A percentile compares a stretch with the other conserved stretches of the same genome.
These are phyloP conservation scores for Butyriboletus loyo DNA, from an alignment of 768 basidiomycete genomes.

Conservation along the genomic window DNA sequence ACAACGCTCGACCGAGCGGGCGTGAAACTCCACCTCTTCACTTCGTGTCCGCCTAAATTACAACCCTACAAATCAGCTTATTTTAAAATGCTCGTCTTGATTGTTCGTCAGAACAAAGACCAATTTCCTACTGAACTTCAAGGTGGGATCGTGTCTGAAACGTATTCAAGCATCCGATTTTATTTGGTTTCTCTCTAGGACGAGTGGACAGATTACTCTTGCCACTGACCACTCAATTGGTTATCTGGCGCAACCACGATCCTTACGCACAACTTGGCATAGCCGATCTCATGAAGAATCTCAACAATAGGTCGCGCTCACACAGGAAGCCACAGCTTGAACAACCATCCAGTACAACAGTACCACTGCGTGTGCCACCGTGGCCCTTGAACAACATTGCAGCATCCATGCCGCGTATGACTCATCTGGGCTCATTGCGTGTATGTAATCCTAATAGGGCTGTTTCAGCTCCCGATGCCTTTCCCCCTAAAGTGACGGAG, in stretches of 20 bases:
- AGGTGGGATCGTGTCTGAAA: constrained; percentile 15
- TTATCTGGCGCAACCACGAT: constrained; percentile 28
- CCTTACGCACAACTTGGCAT: constrained; percentile 34
- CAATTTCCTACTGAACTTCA: constrained; percentile 26
- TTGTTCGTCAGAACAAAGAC: constrained; percentile 34
- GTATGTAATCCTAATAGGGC: constrained; percentile 8
- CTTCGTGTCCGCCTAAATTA: constrained; percentile 40
- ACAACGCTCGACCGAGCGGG: constrained; percentile 43
- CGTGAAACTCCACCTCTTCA: constrained; percentile 45
- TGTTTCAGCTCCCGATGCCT: constrained; percentile 38
- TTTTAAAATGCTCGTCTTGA: constrained; percentile 44
- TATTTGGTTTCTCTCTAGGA: constrained; percentile 13
- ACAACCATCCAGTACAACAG: constrained; percentile 8
- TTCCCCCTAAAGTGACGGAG: constrained; percentile 22
- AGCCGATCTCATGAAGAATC: constrained; percentile 28
- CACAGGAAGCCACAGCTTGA: constrained; percentile 18
- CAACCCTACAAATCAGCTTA: constrained; percentile 47
- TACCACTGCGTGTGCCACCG: constrained; percentile 16
- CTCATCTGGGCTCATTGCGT: background rate
- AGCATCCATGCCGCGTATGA: constrained; percentile 38
- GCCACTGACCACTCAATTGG: constrained; percentile 31
- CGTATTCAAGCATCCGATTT: constrained; percentile 1
- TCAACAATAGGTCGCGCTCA: constrained; percentile 12
- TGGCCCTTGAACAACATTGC: constrained; percentile 25
- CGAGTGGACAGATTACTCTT: constrained; percentile 34